A percentile compares a stretch with the other conserved stretches of the same genome.
Conservation (phyloP, 2,329 filamentous ascomycete species). For the Calonectria honghensis region DNA sequence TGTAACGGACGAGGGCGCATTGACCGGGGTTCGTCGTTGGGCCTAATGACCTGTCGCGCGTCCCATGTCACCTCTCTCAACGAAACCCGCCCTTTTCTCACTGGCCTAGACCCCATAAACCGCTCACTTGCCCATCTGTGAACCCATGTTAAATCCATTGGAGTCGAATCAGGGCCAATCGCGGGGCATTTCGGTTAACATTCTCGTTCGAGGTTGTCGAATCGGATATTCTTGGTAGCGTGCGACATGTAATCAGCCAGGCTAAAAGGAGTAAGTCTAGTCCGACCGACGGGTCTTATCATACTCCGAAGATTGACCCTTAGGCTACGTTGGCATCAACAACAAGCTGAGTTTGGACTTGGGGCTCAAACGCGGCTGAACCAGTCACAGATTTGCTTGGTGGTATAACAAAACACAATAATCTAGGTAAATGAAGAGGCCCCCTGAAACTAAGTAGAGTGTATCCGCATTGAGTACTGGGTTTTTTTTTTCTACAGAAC, state of each 20-base stretch:
- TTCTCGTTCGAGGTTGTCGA: neutral
- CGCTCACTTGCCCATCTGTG: neutral
- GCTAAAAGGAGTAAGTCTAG: slow-evolving; percentile 1
- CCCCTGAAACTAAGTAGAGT: neutral
- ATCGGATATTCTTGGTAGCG: neutral
- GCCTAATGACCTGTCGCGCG: neutral
- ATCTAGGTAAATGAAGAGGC: neutral
- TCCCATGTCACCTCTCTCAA: neutral
- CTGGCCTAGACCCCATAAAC: neutral
- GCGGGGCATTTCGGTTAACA: neutral
- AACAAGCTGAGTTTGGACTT: neutral
- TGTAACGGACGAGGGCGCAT: slow-evolving; percentile 6
- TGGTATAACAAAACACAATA: neutral
- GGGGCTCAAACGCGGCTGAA: neutral
- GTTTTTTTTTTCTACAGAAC: neutral
- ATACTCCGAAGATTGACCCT: neutral
- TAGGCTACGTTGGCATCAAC: neutral
- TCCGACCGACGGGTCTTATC: neutral
- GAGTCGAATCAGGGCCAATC: neutral
- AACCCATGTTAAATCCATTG: neutral
- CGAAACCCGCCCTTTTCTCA: neutral
- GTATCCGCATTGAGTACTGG: neutral
- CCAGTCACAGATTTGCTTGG: neutral
- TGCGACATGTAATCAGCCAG: neutral
- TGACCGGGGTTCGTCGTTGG: slow-evolving; percentile 3